Base-by-base conservation (phyloP, 208 protist species). In the Trypanosoma grayi region DNA sequence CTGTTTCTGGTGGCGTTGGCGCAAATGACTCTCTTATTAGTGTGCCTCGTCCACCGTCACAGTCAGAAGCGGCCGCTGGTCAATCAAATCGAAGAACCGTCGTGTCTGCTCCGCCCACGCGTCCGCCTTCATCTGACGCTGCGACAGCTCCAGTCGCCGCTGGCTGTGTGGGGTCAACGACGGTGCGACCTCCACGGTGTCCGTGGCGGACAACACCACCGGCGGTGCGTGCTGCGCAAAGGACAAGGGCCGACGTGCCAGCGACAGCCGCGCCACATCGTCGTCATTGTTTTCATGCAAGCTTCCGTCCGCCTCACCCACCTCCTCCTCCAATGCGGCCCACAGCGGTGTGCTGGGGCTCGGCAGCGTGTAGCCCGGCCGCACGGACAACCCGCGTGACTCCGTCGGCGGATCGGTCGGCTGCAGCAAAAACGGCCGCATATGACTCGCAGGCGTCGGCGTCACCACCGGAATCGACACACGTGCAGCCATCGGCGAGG, bases 311-410 rank as follows among this genome's bases (percentile, higher is more conserved):
- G n/a, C 36, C 14, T 68, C 60, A 8, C 59, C 70, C 1, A 60
- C 58, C 5, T 66, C 64, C 9, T 56, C 59, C 28, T 76, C 70
- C 0, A 83, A 54, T 24, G 68, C 59, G 0, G 70, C 22, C 84
- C 84, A 91, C 7, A 91, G 76, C 11, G 84, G 84, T 20, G 76
- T 82, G 33, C 66, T 51, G 2, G 84, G 80, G 34, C 84, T 91
- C 14, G 84, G 84, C 11, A 71, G 14, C 5, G 45, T 61, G 59
- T 74, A 83, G 10, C 84, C 80, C 2, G 65, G 66, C 63, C 70
- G 63, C 18, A 76, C 47, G 24, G 75, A 51, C 25, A 77, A 58
- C 0, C 57, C 55, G 9, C 83, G 83, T n/a, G 83, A 85, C 14
- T 72, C 71, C n/a, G 79, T 90, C 43, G 79, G 69, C 10, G 83